Base-by-base conservation (phyloP, 192 early-diverging fungal genomes). In the Endogone sp. region DNA sequence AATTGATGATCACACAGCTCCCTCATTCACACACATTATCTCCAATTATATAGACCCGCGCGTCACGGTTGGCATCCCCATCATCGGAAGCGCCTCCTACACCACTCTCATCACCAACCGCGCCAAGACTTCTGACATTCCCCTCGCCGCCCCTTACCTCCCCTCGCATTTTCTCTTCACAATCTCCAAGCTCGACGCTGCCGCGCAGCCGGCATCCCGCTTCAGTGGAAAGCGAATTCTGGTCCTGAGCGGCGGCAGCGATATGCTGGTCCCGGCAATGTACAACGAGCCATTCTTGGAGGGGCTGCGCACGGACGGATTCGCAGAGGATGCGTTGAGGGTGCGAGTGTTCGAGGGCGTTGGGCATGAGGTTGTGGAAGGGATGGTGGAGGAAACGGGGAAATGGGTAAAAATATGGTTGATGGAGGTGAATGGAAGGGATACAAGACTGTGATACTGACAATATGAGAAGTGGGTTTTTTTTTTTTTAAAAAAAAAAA, bases 41-140 rank as follows among this genome's bases (percentile, higher is more conserved):
- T 63, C 30, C 26, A 21, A 27, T 56, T 11, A 16, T 0, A 49
- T 63, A 76, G 74, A 76, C 30, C 58, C 74, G 10, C 58, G 74
- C 31, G 54, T 76, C 21, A 71, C 65, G 25, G 69, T 76, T 0
- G 59, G 30, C 3, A 76, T 76, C 25, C 70, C 74, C 10, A 59
- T 76, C 37, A 66, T 76, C 8, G 74, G 69, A 9, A 63, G 63
- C 3, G 55, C 62, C 21, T 60, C 59, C 59, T 60, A 60, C 27
- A 60, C 59, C 59, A 60, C 24, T 28, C 59, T 60, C 27, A 60
- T 60, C 21, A 60, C 59, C 27, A 6, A 23, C 22, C 59, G 59
- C 22, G 22, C 27, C 59, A 28, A 23, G 22, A 60, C 59, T 22
- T 49, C 37, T 16, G 16, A 49, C 16, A 49, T 49, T 16, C 37